Base-by-base conservation (phyloP, 2,329 filamentous ascomycete genomes). In the Colletotrichum aenigma region DNA sequence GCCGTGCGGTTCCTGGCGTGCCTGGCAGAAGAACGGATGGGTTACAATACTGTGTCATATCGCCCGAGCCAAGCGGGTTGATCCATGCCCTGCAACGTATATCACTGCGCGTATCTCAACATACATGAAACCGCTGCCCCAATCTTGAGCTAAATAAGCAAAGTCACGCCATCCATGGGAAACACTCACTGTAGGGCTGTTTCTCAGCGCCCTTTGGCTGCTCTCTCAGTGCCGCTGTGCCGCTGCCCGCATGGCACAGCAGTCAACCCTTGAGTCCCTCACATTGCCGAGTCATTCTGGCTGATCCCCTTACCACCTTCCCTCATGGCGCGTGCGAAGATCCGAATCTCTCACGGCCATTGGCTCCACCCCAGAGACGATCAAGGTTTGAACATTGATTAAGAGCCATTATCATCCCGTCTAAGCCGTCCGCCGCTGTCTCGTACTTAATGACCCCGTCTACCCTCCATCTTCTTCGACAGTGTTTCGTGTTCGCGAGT, bases 301-400 rank as follows among this genome's bases (percentile, higher is more conserved):
- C 24, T 34, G 62, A 75, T 73, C 64, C 30, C 56, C 18, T 38
- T 58, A 16, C 43, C 43, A 68, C 58, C 43, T 65, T 62, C 64
- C 70, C 65, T 58, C 71, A 43, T 36, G 62, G 32, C 38, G 43
- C 30, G 48, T 34, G 28, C 58, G 73, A 75, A 58, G 73, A 75
- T 75, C 73, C 43, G 73, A 75, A 75, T 75, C 64, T 75, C 69
- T 69, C 43, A 65, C n/a, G 34, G 32, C 32, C 64, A 67, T 75
- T 75, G 70, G 70, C 64, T 75, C 73, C 73, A 75, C 69, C 24
- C 26, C 64, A 75, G 67, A 69, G 73, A 73, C 70, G 66, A 16
- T 65, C 64, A 73, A 73, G 58, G 70, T 75, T 75, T 73, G 26
- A 65, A 68, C 32, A 38, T 60, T 60, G 69, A 62, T 62, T 30